Percentiles rank a stretch among this genome's conserved stretches.
These are phyloP conservation scores for Persicaria tinctoria DNA, from an alignment of 148 eudicot species.

Conservation along the genomic window DNA sequence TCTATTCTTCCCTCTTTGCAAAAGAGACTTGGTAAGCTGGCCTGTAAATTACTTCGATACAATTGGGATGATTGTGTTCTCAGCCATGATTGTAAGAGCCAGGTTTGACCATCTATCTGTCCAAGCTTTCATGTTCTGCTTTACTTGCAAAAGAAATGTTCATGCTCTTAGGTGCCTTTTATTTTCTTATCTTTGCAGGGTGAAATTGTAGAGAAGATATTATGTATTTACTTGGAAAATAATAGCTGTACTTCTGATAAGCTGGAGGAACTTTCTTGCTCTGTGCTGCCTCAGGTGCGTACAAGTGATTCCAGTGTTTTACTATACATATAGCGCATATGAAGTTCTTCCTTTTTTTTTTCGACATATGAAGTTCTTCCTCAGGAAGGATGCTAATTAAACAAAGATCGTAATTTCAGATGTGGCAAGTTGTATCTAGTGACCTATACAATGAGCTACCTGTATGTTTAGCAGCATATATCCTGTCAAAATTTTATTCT, in stretches of 20 bases:
- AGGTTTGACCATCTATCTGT: conserved; percentile 24
- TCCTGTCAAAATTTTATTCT: background rate
- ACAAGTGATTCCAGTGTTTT: conserved; percentile 3
- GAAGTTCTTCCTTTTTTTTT: background rate
- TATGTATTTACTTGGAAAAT: conserved; percentile 37
- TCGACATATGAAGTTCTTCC: background rate
- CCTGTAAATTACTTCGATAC: conserved; percentile 40
- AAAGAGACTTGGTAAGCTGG: conserved; percentile 34
- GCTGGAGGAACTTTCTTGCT: conserved; percentile 40
- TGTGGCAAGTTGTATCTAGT: background rate
- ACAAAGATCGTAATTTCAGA: background rate
- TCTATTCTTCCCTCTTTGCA: conserved; percentile 30
- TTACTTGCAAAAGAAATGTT: background rate
- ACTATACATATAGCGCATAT: conserved; percentile 2
- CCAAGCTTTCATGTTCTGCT: background rate
- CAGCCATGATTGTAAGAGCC: conserved; percentile 34
- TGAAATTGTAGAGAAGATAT: conserved; percentile 36
- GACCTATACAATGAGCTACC: background rate
- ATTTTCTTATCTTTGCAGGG: conserved; percentile 28
- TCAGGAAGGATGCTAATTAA: background rate
- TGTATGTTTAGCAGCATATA: background rate
- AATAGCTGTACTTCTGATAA: conserved; percentile 30
- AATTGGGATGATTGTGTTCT: conserved; percentile 25
- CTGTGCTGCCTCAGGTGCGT: conserved; percentile 42
- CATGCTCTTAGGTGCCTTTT: background rate